phyloP scores from a whole-genome alignment of 306 rosid species.

The Begonia peltatifolia region DNA sequence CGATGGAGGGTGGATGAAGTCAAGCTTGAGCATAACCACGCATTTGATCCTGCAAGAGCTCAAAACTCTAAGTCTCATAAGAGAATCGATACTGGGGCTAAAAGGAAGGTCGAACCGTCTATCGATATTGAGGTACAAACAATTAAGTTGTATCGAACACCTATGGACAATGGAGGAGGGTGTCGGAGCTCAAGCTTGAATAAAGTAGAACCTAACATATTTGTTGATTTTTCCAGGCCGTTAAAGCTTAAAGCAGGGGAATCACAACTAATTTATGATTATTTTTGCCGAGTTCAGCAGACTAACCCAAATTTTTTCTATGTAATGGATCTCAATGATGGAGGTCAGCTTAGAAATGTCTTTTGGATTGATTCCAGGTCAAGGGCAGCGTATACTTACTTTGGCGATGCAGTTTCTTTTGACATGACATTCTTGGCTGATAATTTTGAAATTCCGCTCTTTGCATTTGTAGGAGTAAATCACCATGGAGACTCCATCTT shows the following conservation, averaged over 20 bases:
- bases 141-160: conserved; percentile 68
- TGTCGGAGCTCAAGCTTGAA: conserved; percentile 46
- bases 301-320: conserved; percentile 70
- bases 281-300: conserved; percentile 51
- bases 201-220: conserved; percentile 42
- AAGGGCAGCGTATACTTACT: conserved; percentile 74
- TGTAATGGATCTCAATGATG: conserved; percentile 79
- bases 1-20: conserved; percentile 95
- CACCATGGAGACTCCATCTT: conserved; percentile 72
- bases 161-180: conserved; percentile 35
- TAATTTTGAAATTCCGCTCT: conserved; percentile 65
- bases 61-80: conserved; percentile 95
- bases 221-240: conserved; percentile 24
- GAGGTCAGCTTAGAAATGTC: conserved; percentile 63
- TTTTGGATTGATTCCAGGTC: conserved; percentile 91
- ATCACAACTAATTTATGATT: conserved; percentile 38
- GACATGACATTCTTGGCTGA: conserved; percentile 70
- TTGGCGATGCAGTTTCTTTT: conserved; percentile 60
- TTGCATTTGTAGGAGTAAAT: conserved; percentile 71
- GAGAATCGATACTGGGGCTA: conserved; percentile 55
- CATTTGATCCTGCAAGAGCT: conserved; percentile 90
- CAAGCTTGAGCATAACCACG: conserved; percentile 91
- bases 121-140: conserved; percentile 77
- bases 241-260: conserved; percentile 70
- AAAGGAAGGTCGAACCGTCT: conserved; percentile 72